Evolutionary conservation across 352 stramenopile species (phyloP).

Genomic region (Globisporangium cederbergense): DNA sequence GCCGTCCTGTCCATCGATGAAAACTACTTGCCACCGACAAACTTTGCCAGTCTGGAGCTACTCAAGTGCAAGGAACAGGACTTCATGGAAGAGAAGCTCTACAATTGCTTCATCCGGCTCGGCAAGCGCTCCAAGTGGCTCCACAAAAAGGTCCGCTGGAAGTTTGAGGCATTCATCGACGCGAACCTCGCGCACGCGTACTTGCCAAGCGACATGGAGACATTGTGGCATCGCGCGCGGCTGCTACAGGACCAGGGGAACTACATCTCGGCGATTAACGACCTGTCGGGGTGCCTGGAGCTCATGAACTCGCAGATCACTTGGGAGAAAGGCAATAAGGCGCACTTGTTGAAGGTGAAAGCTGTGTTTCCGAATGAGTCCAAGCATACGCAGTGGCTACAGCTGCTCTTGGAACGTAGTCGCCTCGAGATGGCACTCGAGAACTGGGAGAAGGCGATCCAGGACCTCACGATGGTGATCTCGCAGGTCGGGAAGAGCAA

Average conservation of each 20-base stretch:
- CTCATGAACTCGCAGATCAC: constrained; percentile 32
- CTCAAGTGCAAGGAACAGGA: constrained; percentile 58
- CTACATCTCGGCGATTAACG: constrained; percentile 32
- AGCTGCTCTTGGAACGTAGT: constrained; percentile 41
- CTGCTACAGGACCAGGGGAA: constrained; percentile 40
- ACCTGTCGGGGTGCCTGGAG: constrained; percentile 41
- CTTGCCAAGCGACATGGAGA: constrained; percentile 46
- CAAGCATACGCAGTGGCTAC: constrained; percentile 41
- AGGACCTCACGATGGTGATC: constrained; percentile 43
- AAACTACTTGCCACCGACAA: constrained; percentile 42
- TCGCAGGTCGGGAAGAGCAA: constrained; percentile 34
- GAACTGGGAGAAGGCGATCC: constrained; percentile 38
- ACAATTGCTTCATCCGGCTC: constrained; percentile 36
- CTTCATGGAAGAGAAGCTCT: constrained; percentile 49
- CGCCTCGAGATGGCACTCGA: constrained; percentile 32
- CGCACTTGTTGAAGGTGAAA: constrained; percentile 23
- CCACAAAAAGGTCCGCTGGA: constrained; percentile 36
- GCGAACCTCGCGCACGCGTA: constrained; percentile 46
- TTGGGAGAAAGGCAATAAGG: constrained; percentile 33
- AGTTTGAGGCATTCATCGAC: constrained; percentile 54
- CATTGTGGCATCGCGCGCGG: constrained; percentile 40
- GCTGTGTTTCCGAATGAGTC: constrained; percentile 34
- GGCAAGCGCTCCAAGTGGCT: constrained; percentile 50
- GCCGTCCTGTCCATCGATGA: constrained; percentile 53
- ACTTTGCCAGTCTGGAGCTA: constrained; percentile 53